Conservation (phyloP, 306 rosid species). For the Pyrus betulifolia region DNA sequence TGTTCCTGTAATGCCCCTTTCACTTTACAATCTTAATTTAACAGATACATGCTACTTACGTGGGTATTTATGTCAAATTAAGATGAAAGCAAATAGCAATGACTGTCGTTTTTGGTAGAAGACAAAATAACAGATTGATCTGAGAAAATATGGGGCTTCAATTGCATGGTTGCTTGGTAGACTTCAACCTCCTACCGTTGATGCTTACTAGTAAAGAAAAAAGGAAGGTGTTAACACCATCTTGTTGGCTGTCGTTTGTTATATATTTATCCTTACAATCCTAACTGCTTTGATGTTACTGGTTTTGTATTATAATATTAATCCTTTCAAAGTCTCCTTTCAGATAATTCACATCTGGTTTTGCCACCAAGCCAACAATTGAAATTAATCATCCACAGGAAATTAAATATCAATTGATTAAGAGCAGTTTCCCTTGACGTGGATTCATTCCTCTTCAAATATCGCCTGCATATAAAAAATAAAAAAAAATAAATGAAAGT, state of each 20-base stretch:
- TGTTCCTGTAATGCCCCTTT: conserved; percentile 8
- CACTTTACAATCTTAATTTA: background rate
- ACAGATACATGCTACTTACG: background rate
- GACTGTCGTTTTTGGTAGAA: background rate
- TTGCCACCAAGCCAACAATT: background rate
- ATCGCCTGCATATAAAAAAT: background rate
- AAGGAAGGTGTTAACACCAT: conserved; percentile 9
- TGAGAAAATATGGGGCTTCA: background rate
- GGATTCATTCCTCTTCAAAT: background rate
- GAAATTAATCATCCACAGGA: background rate
- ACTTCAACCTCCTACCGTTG: conserved; percentile 53
- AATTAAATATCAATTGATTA: too few relatives aligned
- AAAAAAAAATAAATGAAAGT: too few relatives aligned
- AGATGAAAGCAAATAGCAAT: background rate
- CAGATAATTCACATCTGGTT: background rate
- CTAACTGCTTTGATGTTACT: conserved; percentile 38
- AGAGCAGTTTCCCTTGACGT: background rate
- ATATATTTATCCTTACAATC: background rate
- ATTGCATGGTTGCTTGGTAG: conserved; percentile 36
- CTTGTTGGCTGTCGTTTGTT: conserved; percentile 43
- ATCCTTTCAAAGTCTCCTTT: background rate
- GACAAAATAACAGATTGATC: conserved; percentile 9
- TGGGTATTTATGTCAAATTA: conserved; percentile 17
- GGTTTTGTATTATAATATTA: background rate
- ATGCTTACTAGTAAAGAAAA: conserved; percentile 43